phyloP scores from a whole-genome alignment of 1,284 basidiomycete species.

The Abortiporus biennis region DNA sequence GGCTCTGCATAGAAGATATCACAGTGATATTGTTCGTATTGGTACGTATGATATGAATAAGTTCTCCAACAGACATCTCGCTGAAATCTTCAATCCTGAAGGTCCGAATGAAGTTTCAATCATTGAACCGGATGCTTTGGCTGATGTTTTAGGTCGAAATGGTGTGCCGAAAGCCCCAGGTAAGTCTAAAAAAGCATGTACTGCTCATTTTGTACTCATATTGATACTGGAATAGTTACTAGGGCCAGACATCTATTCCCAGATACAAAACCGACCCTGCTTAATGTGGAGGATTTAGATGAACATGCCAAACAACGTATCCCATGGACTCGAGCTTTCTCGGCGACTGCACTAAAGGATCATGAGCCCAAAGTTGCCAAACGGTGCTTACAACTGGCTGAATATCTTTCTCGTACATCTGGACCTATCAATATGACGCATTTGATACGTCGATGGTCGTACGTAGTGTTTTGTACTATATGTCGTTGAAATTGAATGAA shows the following conservation, averaged over 20 bases:
- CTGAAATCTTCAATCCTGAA: conserved; percentile 2
- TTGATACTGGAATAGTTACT: no score
- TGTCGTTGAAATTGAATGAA: no score
- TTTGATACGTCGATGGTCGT: no score
- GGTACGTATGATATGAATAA: conserved; percentile 13
- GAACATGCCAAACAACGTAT: conserved; percentile 21
- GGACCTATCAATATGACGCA: no score
- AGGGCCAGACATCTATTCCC: no score
- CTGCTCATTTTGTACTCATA: no score
- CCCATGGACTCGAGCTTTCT: conserved; percentile 22
- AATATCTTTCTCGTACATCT: conserved; percentile 12
- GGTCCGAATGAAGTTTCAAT: conserved; percentile 25
- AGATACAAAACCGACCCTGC: no score
- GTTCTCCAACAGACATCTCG: background rate
- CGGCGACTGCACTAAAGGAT: conserved; percentile 19
- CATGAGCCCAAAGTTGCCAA: conserved; percentile 17
- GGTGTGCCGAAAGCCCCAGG: conserved; percentile 7
- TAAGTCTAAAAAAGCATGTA: no score
- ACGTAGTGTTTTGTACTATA: no score
- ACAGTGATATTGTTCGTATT: conserved; percentile 23
- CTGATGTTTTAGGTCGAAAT: conserved; percentile 14
- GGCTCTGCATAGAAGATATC: conserved; percentile 19
- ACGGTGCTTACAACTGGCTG: conserved; percentile 20
- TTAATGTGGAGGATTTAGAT: conserved; percentile 15
- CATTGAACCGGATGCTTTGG: conserved; percentile 14